Conservation (phyloP, 352 stramenopile species). For the Phytophthora boehmeriae region DNA sequence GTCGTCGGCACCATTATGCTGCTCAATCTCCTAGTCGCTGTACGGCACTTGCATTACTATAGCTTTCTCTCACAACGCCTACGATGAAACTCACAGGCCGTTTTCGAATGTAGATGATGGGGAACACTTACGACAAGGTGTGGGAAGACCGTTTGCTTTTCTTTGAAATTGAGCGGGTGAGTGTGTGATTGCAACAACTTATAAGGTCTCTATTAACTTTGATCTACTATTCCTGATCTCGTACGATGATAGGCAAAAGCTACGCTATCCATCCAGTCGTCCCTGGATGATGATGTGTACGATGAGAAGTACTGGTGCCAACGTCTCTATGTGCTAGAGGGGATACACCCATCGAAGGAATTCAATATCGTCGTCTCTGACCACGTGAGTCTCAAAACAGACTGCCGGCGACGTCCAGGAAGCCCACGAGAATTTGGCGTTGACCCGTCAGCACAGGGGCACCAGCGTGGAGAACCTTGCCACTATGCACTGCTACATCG, state of each 20-base stretch:
- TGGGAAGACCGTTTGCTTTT: conserved; percentile 84
- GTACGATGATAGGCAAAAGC: conserved; percentile 58
- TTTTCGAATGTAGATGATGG: conserved; percentile 63
- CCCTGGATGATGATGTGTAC: conserved; percentile 70
- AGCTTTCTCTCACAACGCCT: background rate
- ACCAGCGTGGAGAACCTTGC: conserved; percentile 93
- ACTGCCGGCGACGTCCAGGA: conserved; percentile 86
- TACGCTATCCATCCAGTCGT: conserved; percentile 75
- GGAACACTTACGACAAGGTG: conserved; percentile 87
- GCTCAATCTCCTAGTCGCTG: conserved; percentile 78
- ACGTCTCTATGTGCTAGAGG: conserved; percentile 75
- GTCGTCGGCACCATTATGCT: conserved; percentile 87
- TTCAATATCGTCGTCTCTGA: conserved; percentile 78
- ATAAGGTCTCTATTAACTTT: conserved; percentile 12
- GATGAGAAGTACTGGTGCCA: conserved; percentile 78
- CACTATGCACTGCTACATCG: conserved; percentile 90
- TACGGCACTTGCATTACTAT: conserved; percentile 20
- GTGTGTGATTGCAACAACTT: conserved; percentile 1
- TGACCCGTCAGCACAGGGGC: conserved; percentile 82
- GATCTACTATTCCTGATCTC: conserved; percentile 9
- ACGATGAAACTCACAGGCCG: background rate
- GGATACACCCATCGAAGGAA: conserved; percentile 80
- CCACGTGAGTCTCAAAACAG: conserved; percentile 26
- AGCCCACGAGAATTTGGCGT: conserved; percentile 92
- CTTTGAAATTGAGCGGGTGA: conserved; percentile 79